Evolutionary conservation across 179 eudicot genomes (phyloP), one percentile per base, ranked within the genome.

Genomic region (Actinidia arguta): DNA sequence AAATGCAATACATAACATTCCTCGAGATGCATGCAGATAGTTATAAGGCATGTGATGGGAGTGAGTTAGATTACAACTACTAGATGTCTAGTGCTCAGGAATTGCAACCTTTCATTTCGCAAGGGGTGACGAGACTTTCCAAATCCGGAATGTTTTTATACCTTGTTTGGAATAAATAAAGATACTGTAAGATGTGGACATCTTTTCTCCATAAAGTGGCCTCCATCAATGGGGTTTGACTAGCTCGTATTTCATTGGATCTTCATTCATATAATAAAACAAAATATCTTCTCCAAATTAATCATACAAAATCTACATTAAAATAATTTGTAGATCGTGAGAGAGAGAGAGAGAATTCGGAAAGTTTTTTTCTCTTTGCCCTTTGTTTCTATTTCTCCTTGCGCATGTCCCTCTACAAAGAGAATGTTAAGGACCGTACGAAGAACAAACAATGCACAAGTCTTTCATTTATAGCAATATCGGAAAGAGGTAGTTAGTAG

Each of bases 161-260:
- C 81, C 78, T 14, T 31, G 31, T 50, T 63, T 69, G 51, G 48
- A 52, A 67, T 85, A 80, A 82, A 85, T 17, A 83, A 85, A 77
- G 66, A 39, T 44, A 52, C 66, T 50, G 48, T 8, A 56, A 31
- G 82, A 80, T 81, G 89, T 84, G 87, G 84, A 82, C 67, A 66
- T 48, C 89, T 82, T 51, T 69, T 84, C 82, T 86, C 89, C 87
- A 86, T 80, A 84, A 73, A 73, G 63, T 56, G 48, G 61, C 52
- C 24, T 36, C 59, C 67, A 67, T 55, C 76, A 73, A 70, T 64
- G 24, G n/a, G n/a, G 81, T 83, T 86, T 83, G 88, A 83, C 88
- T 83, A 76, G 80, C 86, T 74, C 85, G 62, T 22, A 39, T 73
- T 81, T 78, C 86, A 85, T 81, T 78, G 85, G 82, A 76, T 85